Evolutionary conservation across 805 yeast genomes (phyloP), one percentile per base, ranked within the genome.

Genomic region (Candida pseudofarinosa): DNA sequence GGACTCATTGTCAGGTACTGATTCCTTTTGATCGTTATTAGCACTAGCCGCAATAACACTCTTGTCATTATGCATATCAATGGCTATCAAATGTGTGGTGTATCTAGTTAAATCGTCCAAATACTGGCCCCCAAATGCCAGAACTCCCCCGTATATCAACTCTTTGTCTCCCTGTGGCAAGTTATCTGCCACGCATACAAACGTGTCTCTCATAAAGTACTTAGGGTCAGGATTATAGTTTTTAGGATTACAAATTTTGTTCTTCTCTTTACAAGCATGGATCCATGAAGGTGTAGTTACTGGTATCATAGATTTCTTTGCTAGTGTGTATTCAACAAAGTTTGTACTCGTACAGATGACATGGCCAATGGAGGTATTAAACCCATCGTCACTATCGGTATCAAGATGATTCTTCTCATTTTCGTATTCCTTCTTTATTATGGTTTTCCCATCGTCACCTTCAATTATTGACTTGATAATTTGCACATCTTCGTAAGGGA

Each of bases 11-110:
- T n/a, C 10, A 33, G 16, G 8, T 18, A 62, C 60, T 17, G 41
- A 46, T n/a, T 43, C 47, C 13, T 46, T 51, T 31, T 46, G 41
- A 4, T 35, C 41, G 31, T 43, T 47, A 19, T 38, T 41, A 12
- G 60, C 61, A 37, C 74, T 63, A 2, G 71, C 66, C 0, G 86
- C 88, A 19, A 77, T 69, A 32, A 79, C 70, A 37, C 82, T 76
- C 45, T 80, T 80, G 41, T 80, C 85, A 42, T 79, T 77, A 3
- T 76, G 60, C 30, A 64, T 56, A 48, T 77, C 78, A 3, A 61
- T 55, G 0, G 91, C 77, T 16, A 91, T 67, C 30, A 88, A 71
- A 68, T 91, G 97, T 0, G 97, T 87, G 1, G 95, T 86, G 49
- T 76, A 77, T 41, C 76, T 75, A 6, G 88, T 81, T 23, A 90